Base-by-base conservation (phyloP, 108 stramenopile genomes). In the Discostella pseudostelligera region DNA sequence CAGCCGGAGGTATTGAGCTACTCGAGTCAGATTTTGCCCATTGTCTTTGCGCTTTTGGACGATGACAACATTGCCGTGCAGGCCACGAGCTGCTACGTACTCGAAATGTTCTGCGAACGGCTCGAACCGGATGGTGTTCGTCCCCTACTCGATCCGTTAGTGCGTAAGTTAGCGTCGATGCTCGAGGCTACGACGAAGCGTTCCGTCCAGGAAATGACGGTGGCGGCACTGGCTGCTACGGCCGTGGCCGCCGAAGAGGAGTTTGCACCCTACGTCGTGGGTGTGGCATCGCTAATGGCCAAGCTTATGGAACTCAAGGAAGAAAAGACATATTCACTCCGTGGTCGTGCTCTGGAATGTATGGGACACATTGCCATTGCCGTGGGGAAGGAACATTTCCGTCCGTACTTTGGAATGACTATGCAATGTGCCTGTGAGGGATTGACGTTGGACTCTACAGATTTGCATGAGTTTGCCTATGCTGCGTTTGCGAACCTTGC, bases 361-460 rank as follows among this genome's bases (percentile, higher is more conserved):
- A 96, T 97, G 97, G 98, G 98, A n/a, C 97, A 97, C 82, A 96
- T 99, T 78, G 98, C 97, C 21, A 90, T 96, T 66, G 98, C 96
- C 13, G 96, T 99, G 11, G 96, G 94, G 20, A 83, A 85, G 39
- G 96, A 96, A 14, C 71, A 80, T 50, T 98, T 98, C 79, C 88
- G 93, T 44, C 97, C 96, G 14, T 98, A 98, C 83, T 93, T 96
- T 54, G 67, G 83, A 29, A 60, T 61, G n/a, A 96, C 96, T 17
- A 96, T 98, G 89, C 83, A 84, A 62, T 96, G 88, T 56, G 90
- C 90, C 14, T 79, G 83, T 61, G 86, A 94, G 59, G 92, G 92
- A 24, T 74, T 98, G 47, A 82, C 86, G 14, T 68, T 89, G 40
- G 90, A 96, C 47, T 87, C 79, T 20, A 93, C 90, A 5, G 97